Conservation (phyloP, 2,329 filamentous ascomycete genomes). For the Delphinella strobiligena region DNA sequence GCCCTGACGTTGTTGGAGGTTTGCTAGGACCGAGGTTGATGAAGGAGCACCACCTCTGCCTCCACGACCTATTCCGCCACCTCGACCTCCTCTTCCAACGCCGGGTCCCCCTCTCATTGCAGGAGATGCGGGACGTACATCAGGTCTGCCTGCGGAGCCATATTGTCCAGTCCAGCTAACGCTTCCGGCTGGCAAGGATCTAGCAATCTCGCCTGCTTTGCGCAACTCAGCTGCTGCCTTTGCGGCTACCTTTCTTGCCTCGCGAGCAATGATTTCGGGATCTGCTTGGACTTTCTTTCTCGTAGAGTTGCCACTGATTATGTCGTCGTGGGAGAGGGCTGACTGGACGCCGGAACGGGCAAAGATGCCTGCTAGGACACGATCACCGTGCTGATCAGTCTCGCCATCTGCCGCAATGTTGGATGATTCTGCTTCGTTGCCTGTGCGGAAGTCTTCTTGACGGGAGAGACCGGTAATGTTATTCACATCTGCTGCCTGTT, state of each 20-base stretch:
- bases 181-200: slow-evolving; percentile 63
- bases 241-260: slow-evolving; percentile 68
- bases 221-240: slow-evolving; percentile 66
- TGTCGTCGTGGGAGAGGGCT: slow-evolving; percentile 86
- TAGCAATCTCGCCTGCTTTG: slow-evolving; percentile 59
- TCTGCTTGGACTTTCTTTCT: slow-evolving; percentile 53
- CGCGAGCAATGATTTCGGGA: slow-evolving; percentile 63
- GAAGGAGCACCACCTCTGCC: slow-evolving; percentile 23
- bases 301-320: slow-evolving; percentile 59
- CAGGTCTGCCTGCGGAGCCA: slow-evolving; percentile 63
- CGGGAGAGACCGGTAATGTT: slow-evolving; percentile 30
- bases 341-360: slow-evolving; percentile 75
- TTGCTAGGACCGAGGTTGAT: slow-evolving; percentile 30
- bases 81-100: slow-evolving; percentile 14
- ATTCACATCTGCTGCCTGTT: slow-evolving; percentile 10
- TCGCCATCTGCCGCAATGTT: slow-evolving; percentile 6
- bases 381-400: slow-evolving; percentile 30
- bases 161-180: slow-evolving; percentile 89
- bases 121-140: slow-evolving; percentile 32
- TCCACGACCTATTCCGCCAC: slow-evolving; percentile 24
- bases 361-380: slow-evolving; percentile 82
- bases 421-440: slow-evolving; percentile 14
- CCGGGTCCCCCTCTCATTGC: slow-evolving; percentile 35
- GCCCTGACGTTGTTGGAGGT: slow-evolving; percentile 30
- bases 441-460: slow-evolving; percentile 29